Conservation (phyloP, 228 moss, liverwort and hornwort genomes). For the Sphagnum magellanicum region DNA sequence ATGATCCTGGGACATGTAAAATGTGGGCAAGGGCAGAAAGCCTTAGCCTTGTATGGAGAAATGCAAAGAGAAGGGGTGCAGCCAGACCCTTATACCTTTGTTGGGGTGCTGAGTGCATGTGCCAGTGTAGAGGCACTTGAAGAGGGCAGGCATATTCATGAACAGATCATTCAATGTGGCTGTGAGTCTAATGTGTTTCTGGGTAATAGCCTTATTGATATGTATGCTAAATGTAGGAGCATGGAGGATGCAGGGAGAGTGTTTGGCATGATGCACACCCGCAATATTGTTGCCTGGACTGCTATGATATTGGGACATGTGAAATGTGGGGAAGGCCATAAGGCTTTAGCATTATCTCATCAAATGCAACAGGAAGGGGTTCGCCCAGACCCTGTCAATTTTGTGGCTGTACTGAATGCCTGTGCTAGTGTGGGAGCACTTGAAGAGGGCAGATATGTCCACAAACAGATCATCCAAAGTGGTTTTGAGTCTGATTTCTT, state of each 20-base stretch:
- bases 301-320: conserved; percentile 11
- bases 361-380: conserved; percentile 4
- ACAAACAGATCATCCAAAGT: not conserved
- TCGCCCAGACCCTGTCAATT: conserved; percentile 7
- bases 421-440: not conserved
- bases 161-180: not conserved
- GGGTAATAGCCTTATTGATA: not conserved
- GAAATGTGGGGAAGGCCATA: conserved; percentile 4
- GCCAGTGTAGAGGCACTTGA: not conserved
- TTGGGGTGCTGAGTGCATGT: conserved; percentile 3
- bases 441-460: not conserved
- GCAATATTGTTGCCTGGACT: conserved; percentile 2
- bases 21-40: conserved; percentile 5
- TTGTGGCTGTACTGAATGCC: not conserved
- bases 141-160: conserved; percentile 1
- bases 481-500: not conserved
- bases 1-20: conserved; percentile 4
- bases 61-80: not conserved
- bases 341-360: conserved; percentile 4
- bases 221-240: conserved; percentile 6
- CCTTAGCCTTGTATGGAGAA: not conserved
- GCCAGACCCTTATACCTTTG: conserved; percentile 3
- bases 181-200: not conserved
- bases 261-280: not conserved
- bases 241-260: not conserved